Percentiles rank a stretch among this genome's conserved stretches.
phyloP scores from a whole-genome alignment of 495 filamentous ascomycete genomes.

The Aspergillus conjunctus region DNA sequence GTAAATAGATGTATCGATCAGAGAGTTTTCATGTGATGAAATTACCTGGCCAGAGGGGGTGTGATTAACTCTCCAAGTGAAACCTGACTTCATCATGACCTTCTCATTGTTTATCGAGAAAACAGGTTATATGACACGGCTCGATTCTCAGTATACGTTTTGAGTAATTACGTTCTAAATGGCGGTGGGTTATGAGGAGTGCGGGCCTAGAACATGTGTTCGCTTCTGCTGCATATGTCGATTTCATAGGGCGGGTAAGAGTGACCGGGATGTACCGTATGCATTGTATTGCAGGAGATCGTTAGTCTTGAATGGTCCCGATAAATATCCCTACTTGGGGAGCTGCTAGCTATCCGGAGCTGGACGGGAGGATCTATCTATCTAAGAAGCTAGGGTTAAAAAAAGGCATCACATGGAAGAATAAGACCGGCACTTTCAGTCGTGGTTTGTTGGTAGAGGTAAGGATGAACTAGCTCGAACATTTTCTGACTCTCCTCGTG shows the following conservation, averaged over 20 bases:
- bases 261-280: background rate
- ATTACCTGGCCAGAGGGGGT: no score
- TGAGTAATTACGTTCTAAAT: constrained; percentile 5
- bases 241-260: background rate
- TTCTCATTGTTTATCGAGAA: background rate
- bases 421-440: background rate
- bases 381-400: no score
- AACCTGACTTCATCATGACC: background rate
- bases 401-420: background rate
- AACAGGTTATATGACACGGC: constrained; percentile 5
- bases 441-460: background rate
- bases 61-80: background rate
- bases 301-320: background rate
- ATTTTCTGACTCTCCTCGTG: constrained; percentile 1
- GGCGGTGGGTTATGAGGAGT: constrained; percentile 19
- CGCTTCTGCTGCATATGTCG: constrained; percentile 18
- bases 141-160: background rate
- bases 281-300: background rate
- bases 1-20: background rate
- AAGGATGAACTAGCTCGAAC: background rate
- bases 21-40: background rate
- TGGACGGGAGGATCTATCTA: no score
- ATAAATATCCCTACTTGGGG: background rate
- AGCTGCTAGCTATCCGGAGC: background rate
- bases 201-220: constrained; percentile 30